Evolutionary conservation across 805 yeast genomes (phyloP).

Genomic region (Candida cerambycidarum): DNA sequence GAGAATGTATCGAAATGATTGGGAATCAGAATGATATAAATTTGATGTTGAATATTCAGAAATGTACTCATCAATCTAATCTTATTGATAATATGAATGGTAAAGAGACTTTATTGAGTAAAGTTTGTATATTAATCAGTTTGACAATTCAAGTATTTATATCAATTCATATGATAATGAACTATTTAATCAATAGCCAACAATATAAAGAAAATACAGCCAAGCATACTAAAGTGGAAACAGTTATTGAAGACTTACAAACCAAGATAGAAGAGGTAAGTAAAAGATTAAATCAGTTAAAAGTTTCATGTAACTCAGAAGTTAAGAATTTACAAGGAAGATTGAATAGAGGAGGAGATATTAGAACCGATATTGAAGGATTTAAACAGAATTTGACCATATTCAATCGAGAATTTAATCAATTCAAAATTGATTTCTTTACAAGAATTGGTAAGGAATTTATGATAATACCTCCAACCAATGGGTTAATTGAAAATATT

Average conservation of each 20-base stretch:
- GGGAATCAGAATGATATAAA: slow-evolving; percentile 19
- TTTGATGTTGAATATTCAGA: slow-evolving; percentile 22
- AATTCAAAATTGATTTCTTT: slow-evolving; percentile 13
- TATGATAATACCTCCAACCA: slow-evolving; percentile 9
- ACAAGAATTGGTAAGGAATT: slow-evolving; percentile 9
- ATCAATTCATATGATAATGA: slow-evolving; percentile 1
- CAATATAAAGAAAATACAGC: background rate
- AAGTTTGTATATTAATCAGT: slow-evolving; percentile 1
- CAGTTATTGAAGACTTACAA: background rate
- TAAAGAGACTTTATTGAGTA: background rate
- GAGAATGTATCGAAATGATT: slow-evolving; percentile 18
- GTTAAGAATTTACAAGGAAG: slow-evolving; percentile 15
- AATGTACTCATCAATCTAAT: slow-evolving; percentile 25
- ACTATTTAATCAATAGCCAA: slow-evolving; percentile 1
- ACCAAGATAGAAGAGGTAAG: background rate
- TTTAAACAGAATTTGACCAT: slow-evolving; percentile 8
- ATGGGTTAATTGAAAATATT: background rate
- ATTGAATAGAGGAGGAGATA: slow-evolving; percentile 20
- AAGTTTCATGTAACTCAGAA: background rate
- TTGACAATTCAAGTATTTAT: slow-evolving; percentile 8
- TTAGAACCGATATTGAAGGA: slow-evolving; percentile 14
- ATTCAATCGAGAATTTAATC: slow-evolving; percentile 10
- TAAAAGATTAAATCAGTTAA: background rate
- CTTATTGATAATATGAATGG: slow-evolving; percentile 11
- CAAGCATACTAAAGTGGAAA: background rate